A percentile compares a stretch with the other conserved stretches of the same genome.
These are phyloP conservation scores for Apophysomyces sp. DNA, from an alignment of 371 early-diverging fungal species.

Conservation along the genomic window DNA sequence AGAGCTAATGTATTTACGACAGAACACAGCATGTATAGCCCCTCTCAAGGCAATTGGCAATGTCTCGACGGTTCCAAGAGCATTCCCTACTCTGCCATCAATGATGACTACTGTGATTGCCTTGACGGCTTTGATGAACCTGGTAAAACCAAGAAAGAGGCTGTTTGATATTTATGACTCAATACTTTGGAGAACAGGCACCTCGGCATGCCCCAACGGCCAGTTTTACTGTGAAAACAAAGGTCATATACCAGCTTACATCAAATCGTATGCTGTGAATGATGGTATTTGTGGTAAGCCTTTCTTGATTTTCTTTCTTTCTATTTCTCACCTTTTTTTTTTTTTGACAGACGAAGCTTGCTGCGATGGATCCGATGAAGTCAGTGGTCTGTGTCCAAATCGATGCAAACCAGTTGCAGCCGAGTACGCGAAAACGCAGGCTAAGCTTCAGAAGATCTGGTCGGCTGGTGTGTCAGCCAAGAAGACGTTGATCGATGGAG, in stretches of 20 bases:
- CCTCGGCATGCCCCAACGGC: conserved; percentile 85
- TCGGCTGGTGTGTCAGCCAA: conserved; percentile 30
- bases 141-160: conserved; percentile 45
- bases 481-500: conserved; percentile 28
- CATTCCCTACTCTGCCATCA: conserved; percentile 73
- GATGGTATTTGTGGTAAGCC: conserved; percentile 90
- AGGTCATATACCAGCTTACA: conserved; percentile 70
- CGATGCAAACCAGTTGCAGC: conserved; percentile 65
- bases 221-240: conserved; percentile 81
- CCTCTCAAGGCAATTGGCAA: conserved; percentile 52
- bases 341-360: conserved; percentile 72
- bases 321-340: background rate
- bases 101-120: conserved; percentile 97
- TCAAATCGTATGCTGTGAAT: conserved; percentile 79
- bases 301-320: background rate
- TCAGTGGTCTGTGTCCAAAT: conserved; percentile 69
- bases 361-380: conserved; percentile 95
- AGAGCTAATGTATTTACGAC: background rate
- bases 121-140: conserved; percentile 94
- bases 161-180: background rate
- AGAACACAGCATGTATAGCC: conserved; percentile 40
- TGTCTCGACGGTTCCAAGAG: conserved; percentile 77
- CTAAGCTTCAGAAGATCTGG: conserved; percentile 27
- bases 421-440: conserved; percentile 39
- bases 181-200: conserved; percentile 50